These are phyloP conservation scores for Hemisphaericaspora lyxosophila DNA, from an alignment of 1,139 yeast genomes.

Conservation along the genomic window DNA sequence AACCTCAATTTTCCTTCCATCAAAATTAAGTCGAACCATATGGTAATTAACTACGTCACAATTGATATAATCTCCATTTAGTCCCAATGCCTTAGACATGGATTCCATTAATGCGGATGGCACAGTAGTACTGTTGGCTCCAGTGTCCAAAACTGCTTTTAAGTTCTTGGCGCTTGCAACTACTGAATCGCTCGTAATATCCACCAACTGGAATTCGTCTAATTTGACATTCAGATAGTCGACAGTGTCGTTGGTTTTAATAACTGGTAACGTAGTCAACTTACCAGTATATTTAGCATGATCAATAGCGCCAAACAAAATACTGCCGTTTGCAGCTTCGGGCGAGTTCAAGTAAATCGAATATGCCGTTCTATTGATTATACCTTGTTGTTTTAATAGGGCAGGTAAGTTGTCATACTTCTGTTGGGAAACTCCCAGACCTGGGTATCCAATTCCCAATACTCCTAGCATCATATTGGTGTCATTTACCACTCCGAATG, in stretches of 20 bases:
- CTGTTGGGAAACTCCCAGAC: constrained; percentile 10
- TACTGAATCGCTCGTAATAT: not conserved
- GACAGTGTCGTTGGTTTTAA: not conserved
- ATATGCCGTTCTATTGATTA: constrained; percentile 43
- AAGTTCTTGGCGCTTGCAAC: not conserved
- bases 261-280: constrained; percentile 12
- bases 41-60: not conserved
- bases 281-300: constrained; percentile 25
- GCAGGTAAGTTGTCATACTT: constrained; percentile 34
- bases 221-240: too few relatives aligned
- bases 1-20: not conserved
- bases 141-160: not conserved
- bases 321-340: constrained; percentile 23
- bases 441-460: constrained; percentile 22
- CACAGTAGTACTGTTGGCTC: not conserved
- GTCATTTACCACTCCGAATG: constrained; percentile 18
- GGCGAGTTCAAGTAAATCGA: constrained; percentile 31
- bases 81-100: not conserved
- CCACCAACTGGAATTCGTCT: too few relatives aligned
- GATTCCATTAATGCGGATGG: not conserved
- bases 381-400: constrained; percentile 38
- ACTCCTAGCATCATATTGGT: constrained; percentile 16
- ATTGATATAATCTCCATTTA: not conserved
- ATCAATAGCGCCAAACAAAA: constrained; percentile 34
- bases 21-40: not conserved